phyloP scores from a whole-genome alignment of 139 green algal genomes.

The Dunaliella primolecta region DNA sequence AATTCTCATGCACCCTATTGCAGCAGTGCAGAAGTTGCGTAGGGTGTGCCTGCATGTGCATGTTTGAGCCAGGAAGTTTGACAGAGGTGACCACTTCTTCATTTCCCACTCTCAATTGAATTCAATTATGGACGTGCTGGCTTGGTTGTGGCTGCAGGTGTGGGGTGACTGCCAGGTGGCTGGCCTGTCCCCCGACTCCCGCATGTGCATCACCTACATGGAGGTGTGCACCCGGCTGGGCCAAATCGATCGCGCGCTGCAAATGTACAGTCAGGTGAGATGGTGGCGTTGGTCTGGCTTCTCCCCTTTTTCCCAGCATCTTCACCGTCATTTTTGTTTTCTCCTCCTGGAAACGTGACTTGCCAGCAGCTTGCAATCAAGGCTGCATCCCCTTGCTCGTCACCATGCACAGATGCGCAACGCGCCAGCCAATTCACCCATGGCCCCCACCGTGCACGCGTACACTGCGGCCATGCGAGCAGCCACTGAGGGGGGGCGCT shows the following conservation, averaged over 20 bases:
- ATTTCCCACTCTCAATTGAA: too few relatives aligned
- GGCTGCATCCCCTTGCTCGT: too few relatives aligned
- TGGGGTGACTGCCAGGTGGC: slow-evolving; percentile 54
- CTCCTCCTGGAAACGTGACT: too few relatives aligned
- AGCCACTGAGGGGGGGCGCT: slow-evolving; percentile 69
- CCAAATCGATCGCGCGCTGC: slow-evolving; percentile 64
- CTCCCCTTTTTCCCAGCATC: background rate
- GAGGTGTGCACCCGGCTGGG: slow-evolving; percentile 71
- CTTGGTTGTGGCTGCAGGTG: too few relatives aligned
- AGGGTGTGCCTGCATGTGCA: slow-evolving; percentile 9
- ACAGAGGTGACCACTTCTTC: too few relatives aligned
- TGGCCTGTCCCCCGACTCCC: slow-evolving; percentile 67
- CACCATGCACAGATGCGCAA: slow-evolving; percentile 51
- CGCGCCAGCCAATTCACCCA: slow-evolving; percentile 28
- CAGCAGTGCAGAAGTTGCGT: too few relatives aligned
- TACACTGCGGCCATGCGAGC: slow-evolving; percentile 87
- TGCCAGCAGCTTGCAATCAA: too few relatives aligned
- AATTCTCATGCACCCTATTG: too few relatives aligned
- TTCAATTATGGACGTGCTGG: too few relatives aligned
- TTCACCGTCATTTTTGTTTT: slow-evolving; percentile 25
- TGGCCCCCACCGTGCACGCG: slow-evolving; percentile 75
- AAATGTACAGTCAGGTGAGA: slow-evolving; percentile 52
- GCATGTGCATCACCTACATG: slow-evolving; percentile 76
- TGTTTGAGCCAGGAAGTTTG: too few relatives aligned
- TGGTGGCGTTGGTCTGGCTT: background rate